Conservation (phyloP, 345 rosid genomes). For the Garcia nutans region DNA sequence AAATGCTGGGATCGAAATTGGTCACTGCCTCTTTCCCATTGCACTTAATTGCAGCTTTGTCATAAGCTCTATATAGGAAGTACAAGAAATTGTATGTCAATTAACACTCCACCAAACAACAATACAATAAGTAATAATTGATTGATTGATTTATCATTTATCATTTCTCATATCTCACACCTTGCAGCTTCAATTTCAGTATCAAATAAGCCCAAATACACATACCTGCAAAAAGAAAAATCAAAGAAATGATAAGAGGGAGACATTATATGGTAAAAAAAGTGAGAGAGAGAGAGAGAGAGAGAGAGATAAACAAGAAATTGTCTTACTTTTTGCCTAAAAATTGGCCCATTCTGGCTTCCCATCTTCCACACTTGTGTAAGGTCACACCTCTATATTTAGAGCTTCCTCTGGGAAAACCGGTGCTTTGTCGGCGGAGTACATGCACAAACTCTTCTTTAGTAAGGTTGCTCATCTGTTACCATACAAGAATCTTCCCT, state of each 20-base stretch:
- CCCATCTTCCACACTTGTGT: slow-evolving; percentile 99
- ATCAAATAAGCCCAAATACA: slow-evolving; percentile 89
- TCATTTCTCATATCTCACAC: slow-evolving; percentile 26
- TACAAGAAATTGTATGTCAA: neutral
- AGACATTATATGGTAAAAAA: neutral
- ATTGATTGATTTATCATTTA: neutral
- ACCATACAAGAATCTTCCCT: slow-evolving; percentile 23
- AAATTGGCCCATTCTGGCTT: slow-evolving; percentile 94
- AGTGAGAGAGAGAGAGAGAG: no score
- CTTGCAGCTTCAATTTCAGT: slow-evolving; percentile 94
- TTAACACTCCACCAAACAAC: slow-evolving; percentile 6
- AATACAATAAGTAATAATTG: neutral
- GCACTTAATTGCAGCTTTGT: slow-evolving; percentile 88
- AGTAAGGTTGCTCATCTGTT: slow-evolving; percentile 79
- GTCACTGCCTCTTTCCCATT: slow-evolving; percentile 97
- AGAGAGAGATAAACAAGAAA: no score
- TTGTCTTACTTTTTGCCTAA: slow-evolving; percentile 72
- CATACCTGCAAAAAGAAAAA: slow-evolving; percentile 53
- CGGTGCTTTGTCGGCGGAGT: slow-evolving; percentile 94
- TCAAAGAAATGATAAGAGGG: neutral
- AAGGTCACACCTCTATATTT: slow-evolving; percentile 95
- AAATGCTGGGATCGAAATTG: slow-evolving; percentile 82
- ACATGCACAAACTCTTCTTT: slow-evolving; percentile 97
- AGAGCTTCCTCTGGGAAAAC: slow-evolving; percentile 93
- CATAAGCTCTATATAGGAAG: slow-evolving; percentile 54